Evolutionary conservation across 2,329 filamentous ascomycete species (phyloP), one percentile per base, ranked within the genome.

Genomic region (Beauveria sp.): DNA sequence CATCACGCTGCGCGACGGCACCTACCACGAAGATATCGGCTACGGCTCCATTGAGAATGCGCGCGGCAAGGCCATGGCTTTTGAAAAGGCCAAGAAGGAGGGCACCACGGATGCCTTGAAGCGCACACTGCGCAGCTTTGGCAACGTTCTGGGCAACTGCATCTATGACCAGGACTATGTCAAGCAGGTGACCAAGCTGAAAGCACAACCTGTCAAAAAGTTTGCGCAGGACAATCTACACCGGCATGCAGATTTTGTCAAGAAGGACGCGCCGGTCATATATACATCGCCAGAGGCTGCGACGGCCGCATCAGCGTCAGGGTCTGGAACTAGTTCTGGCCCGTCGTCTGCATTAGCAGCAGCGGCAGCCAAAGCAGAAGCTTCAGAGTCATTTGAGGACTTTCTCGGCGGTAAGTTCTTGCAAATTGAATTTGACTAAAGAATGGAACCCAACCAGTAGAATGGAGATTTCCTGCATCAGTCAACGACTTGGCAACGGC

Each of bases 1-100:
- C 62, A 89, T 99, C 40, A 96, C 92, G 2, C 77, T 99, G 59
- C 88, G 87, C 65, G 93, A 98, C 75, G 95, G 95, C 52, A 95
- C 93, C n/a, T 98, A 86, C 71, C 95, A 98, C 72, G 95, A 99
- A 82, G 95, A 99, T 71, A 89, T 98, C 64, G 95, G 95, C 30
- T 99, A 99, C 70, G 95, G 95, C 8, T 90, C 95, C 67, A 96
- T 96, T 67, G 93, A 98, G 74, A 99, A 99, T 70, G 91, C 88
- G 73, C 96, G 93, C 75, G 90, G 91, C 61, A 99, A 99, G 77
- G 93, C 93, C 3, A 89, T 90, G 57, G 95, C 93, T 0, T 99
- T 98, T 70, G 95, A 99, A 73, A 99, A 99, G 76, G 93, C 95
- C 1, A 99, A 98, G 79, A 99, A 99, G 73, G 93, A 98, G 77